Conservation (phyloP, 108 stramenopile genomes). For the Cyclotella sp. region DNA sequence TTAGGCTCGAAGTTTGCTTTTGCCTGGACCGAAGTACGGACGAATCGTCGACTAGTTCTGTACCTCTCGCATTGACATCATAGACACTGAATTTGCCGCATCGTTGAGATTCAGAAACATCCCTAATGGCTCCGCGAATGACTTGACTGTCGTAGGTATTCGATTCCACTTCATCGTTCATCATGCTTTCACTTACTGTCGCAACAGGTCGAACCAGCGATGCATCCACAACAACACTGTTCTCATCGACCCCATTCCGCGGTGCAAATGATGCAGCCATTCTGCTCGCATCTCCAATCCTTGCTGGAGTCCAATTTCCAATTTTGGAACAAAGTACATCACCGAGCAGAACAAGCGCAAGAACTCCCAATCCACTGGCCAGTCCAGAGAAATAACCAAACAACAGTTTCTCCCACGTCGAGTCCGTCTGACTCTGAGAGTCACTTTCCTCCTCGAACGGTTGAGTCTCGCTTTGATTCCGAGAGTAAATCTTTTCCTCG, state of each 20-base stretch:
- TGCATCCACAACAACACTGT: too few species aligned
- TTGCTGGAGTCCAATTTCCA: background rate
- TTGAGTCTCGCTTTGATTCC: background rate
- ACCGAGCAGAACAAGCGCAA: background rate
- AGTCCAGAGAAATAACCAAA: background rate
- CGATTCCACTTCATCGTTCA: too few species aligned
- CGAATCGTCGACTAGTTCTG: background rate
- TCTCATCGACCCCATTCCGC: too few species aligned
- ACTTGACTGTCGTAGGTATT: too few species aligned
- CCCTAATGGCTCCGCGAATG: too few species aligned
- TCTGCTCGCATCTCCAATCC: background rate
- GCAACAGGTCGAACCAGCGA: too few species aligned
- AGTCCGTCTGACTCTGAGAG: background rate
- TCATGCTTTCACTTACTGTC: too few species aligned
- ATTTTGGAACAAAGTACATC: background rate
- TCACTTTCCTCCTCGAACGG: background rate
- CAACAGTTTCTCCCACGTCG: conserved; percentile 10
- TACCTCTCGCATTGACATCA: background rate
- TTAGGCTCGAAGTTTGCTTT: background rate
- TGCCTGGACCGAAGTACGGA: background rate
- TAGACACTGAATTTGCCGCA: background rate
- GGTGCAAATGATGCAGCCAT: background rate
- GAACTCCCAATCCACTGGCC: conserved; percentile 5
- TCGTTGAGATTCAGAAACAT: background rate
- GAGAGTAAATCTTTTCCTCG: background rate